Evolutionary conservation across 78 protist genomes (phyloP).

Genomic region (Emiliania huxleyi): DNA sequence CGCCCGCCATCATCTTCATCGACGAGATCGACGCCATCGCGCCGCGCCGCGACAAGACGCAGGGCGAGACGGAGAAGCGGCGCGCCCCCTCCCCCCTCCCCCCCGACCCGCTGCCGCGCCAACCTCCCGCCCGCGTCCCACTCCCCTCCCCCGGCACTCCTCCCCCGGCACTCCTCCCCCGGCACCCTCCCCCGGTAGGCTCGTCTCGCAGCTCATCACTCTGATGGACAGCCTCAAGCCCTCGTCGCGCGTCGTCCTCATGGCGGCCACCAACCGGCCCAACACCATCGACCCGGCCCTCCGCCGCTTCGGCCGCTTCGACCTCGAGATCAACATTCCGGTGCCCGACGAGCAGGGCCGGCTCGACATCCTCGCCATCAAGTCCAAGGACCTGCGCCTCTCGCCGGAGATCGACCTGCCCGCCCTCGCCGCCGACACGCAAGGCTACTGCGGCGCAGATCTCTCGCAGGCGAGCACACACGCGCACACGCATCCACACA

Average conservation of each 20-base stretch:
- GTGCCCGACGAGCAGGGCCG: constrained; percentile 98
- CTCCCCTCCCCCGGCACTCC: no score
- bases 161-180: no score
- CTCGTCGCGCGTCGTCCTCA: constrained; percentile 96
- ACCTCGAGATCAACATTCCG: constrained; percentile 98
- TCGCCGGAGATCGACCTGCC: constrained; percentile 97
- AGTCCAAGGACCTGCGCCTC: constrained; percentile 96
- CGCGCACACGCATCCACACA: no score
- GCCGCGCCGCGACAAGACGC: constrained; percentile 97
- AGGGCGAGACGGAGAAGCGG: constrained; percentile 99
- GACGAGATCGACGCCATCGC: constrained; percentile 99
- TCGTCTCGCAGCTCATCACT: constrained; percentile 97
- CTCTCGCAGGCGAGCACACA: background rate
- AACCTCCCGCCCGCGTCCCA: no score
- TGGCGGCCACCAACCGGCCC: constrained; percentile 99
- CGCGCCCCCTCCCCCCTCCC: no score
- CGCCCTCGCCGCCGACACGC: constrained; percentile 92
- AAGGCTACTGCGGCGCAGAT: constrained; percentile 85
- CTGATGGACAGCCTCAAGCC: constrained; percentile 99
- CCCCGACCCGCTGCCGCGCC: no score
- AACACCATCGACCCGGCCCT: constrained; percentile 98
- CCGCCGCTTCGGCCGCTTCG: constrained; percentile 99
- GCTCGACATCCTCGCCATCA: constrained; percentile 96
- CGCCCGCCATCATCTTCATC: constrained; percentile 97
- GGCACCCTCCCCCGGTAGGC: no score